Conservation (phyloP, 2,329 filamentous ascomycete genomes). For the Aspergillus sp. region DNA sequence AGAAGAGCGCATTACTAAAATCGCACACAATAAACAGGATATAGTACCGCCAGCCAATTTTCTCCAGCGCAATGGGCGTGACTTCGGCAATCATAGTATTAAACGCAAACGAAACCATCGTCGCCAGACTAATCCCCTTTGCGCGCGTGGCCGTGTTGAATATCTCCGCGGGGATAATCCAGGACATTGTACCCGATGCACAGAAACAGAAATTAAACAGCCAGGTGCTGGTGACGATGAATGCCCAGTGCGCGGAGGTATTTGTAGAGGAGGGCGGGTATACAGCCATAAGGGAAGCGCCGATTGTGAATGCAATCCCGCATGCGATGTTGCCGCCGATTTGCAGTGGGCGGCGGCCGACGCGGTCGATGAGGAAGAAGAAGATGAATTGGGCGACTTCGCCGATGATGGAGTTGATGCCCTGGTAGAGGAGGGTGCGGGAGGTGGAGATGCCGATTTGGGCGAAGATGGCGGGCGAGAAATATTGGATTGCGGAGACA, state of each 20-base stretch:
- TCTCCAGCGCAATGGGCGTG: constrained; percentile 5
- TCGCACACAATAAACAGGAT: constrained; percentile 18
- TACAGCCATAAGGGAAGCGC: not conserved
- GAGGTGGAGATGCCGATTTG: constrained; percentile 10
- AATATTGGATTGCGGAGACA: constrained; percentile 9
- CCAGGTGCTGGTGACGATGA: constrained; percentile 10
- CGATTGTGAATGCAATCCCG: constrained; percentile 5
- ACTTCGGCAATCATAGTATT: constrained; percentile 11
- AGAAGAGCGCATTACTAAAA: not conserved
- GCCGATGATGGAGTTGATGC: constrained; percentile 9
- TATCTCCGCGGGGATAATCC: constrained; percentile 5
- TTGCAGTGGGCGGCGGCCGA: constrained; percentile 3
- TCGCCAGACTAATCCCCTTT: constrained; percentile 5
- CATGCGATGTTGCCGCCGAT: constrained; percentile 10
- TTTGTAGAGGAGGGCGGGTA: constrained; percentile 4
- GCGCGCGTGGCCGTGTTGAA: constrained; percentile 8
- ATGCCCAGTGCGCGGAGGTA: constrained; percentile 5
- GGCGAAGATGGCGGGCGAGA: constrained; percentile 9
- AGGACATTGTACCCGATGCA: constrained; percentile 3
- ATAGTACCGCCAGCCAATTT: constrained; percentile 6
- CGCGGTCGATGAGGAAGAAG: constrained; percentile 11
- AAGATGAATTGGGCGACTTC: constrained; percentile 11
- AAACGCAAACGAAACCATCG: constrained; percentile 9
- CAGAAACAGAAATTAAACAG: constrained; percentile 11
- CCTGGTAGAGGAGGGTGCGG: constrained; percentile 5